phyloP scores from a whole-genome alignment of 106 monocot genomes.

The Chionographis japonica region DNA sequence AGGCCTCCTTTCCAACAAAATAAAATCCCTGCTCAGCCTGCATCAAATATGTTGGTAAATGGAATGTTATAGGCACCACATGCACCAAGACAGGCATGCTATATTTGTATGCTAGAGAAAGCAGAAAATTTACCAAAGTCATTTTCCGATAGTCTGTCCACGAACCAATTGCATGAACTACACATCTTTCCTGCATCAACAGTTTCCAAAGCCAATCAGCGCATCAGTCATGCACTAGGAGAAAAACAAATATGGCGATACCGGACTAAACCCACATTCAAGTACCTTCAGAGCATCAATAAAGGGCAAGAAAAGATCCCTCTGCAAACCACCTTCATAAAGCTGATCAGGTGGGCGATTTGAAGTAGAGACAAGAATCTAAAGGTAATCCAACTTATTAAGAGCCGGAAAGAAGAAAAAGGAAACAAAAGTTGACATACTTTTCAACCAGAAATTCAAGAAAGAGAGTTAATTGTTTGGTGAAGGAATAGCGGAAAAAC shows the following conservation, averaged over 20 bases:
- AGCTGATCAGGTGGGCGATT: conserved; percentile 94
- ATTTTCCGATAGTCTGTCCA: conserved; percentile 81
- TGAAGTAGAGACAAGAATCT: conserved; percentile 95
- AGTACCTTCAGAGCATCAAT: conserved; percentile 86
- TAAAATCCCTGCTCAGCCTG: conserved; percentile 92
- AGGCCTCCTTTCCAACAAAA: conserved; percentile 52
- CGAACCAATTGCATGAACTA: conserved; percentile 82
- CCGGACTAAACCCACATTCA: background rate
- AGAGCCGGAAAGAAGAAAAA: background rate
- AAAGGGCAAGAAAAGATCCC: conserved; percentile 96
- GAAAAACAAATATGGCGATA: background rate
- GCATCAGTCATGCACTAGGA: too few relatives aligned
- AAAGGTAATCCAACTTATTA: background rate
- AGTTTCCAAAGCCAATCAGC: background rate
- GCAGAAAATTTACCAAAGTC: conserved; percentile 49
- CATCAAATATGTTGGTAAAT: background rate
- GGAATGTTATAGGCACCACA: background rate
- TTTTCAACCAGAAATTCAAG: background rate
- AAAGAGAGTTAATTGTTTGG: background rate
- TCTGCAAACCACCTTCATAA: conserved; percentile 97
- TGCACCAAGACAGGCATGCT: background rate
- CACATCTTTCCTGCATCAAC: conserved; percentile 72
- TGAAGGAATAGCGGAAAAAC: too few relatives aligned
- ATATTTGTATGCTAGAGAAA: background rate
- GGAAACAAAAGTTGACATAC: background rate